Evolutionary conservation across 495 filamentous ascomycete genomes (phyloP).

Genomic region (Lophium mytilinum): DNA sequence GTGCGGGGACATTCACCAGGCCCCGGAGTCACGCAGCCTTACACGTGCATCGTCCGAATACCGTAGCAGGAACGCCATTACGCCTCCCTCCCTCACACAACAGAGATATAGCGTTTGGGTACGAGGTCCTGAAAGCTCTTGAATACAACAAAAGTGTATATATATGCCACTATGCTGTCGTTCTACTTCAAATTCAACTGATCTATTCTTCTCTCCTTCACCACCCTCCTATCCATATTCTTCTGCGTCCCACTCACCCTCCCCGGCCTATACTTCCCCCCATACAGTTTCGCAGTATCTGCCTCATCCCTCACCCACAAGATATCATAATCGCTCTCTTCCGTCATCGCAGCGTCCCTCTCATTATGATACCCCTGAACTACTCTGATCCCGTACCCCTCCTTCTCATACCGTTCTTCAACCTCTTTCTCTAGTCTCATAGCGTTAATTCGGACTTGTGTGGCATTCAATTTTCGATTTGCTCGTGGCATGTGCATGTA

Average conservation of each 20-base stretch:
- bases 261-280: not conserved
- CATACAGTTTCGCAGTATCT: constrained; percentile 6
- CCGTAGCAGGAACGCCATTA: no score
- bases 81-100: no score
- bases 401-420: constrained; percentile 2
- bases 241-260: constrained; percentile 14
- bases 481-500: constrained; percentile 2
- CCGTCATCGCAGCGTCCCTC: constrained; percentile 7
- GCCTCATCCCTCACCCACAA: constrained; percentile 8
- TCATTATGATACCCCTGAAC: constrained; percentile 4
- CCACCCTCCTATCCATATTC: constrained; percentile 6
- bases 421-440: not conserved
- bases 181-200: not conserved
- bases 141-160: no score
- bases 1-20: not conserved
- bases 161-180: no score
- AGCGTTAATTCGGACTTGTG: constrained; percentile 1
- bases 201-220: not conserved
- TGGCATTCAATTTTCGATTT: constrained; percentile 7
- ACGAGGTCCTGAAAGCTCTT: no score
- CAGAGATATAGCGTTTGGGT: no score
- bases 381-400: constrained; percentile 10
- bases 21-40: no score
- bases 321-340: constrained; percentile 7
- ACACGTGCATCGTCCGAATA: no score